Evolutionary conservation across 139 green algal genomes (phyloP).

Genomic region (Zygnema cylindricum): DNA sequence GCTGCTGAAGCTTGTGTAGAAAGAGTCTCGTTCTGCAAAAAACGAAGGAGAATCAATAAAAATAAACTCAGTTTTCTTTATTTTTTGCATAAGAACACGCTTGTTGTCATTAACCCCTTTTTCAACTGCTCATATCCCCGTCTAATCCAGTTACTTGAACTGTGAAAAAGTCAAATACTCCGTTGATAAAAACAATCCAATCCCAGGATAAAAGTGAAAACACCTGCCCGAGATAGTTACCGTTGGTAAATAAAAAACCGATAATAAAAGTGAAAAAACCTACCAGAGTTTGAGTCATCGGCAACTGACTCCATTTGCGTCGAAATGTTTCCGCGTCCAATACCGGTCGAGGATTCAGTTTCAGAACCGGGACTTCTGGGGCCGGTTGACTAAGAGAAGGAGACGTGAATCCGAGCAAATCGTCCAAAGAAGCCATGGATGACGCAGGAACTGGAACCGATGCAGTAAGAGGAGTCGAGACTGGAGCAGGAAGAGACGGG

Average conservation of each 20-base stretch:
- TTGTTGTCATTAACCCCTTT: too few relatives aligned
- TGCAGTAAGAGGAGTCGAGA: too few relatives aligned
- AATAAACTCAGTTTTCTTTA: too few relatives aligned
- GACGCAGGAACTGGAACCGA: conserved; percentile 1
- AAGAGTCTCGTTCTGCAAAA: conserved; percentile 43
- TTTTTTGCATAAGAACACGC: too few relatives aligned
- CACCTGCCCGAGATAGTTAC: not conserved
- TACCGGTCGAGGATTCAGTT: conserved; percentile 49
- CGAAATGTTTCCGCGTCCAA: conserved; percentile 72
- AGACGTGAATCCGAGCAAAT: conserved; percentile 19
- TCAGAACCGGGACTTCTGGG: conserved; percentile 9
- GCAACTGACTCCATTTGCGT: conserved; percentile 73
- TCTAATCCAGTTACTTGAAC: conserved; percentile 3
- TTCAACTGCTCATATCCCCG: too few relatives aligned
- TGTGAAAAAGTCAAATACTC: conserved; percentile 31
- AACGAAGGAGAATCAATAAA: conserved; percentile 16
- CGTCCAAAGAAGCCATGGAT: conserved; percentile 21
- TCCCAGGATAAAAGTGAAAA: conserved; percentile 15
- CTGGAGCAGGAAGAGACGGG: not conserved
- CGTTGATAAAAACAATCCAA: conserved; percentile 16
- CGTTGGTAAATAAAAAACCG: conserved; percentile 28
- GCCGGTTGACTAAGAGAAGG: not conserved
- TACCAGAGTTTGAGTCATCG: conserved; percentile 54
- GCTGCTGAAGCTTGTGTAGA: not conserved
- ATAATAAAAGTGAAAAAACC: conserved; percentile 15